These are phyloP conservation scores for Pseudozyma tsukubaensis DNA, from an alignment of 1,284 basidiomycete genomes.

Conservation along the genomic window DNA sequence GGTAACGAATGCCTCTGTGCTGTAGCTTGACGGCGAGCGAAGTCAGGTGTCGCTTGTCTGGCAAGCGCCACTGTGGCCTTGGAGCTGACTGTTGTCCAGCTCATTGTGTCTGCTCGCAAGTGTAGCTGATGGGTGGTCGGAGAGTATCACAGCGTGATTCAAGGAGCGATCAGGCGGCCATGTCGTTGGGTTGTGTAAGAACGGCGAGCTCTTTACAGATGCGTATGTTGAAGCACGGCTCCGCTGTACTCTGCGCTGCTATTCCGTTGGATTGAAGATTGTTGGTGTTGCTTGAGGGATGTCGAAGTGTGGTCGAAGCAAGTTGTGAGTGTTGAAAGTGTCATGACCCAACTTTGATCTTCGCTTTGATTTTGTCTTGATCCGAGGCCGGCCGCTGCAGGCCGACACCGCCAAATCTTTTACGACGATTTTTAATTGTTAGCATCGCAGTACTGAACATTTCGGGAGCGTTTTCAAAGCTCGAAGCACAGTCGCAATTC, in stretches of 20 bases:
- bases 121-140: not conserved
- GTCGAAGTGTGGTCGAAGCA: not conserved
- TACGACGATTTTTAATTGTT: not conserved
- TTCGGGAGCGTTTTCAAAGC: too few species aligned
- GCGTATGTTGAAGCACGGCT: too few species aligned
- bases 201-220: too few species aligned
- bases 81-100: conserved; percentile 12
- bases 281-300: not conserved
- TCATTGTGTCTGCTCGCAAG: conserved; percentile 12
- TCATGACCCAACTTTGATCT: conserved; percentile 10
- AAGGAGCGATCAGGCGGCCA: too few species aligned
- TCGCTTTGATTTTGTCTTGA: conserved; percentile 11
- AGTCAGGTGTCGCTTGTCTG: conserved; percentile 12
- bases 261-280: too few species aligned
- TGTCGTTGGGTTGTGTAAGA: too few species aligned
- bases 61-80: conserved; percentile 18
- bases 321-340: not conserved
- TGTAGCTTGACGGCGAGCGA: not conserved
- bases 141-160: too few species aligned
- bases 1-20: conserved; percentile 29
- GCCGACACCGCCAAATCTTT: conserved; percentile 5
- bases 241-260: too few species aligned
- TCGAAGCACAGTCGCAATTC: too few species aligned
- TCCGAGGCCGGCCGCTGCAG: conserved; percentile 17
- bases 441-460: not conserved